Evolutionary conservation across 2,329 filamentous ascomycete genomes (phyloP), one percentile per base, ranked within the genome.

Genomic region (Aspergillus sp.): DNA sequence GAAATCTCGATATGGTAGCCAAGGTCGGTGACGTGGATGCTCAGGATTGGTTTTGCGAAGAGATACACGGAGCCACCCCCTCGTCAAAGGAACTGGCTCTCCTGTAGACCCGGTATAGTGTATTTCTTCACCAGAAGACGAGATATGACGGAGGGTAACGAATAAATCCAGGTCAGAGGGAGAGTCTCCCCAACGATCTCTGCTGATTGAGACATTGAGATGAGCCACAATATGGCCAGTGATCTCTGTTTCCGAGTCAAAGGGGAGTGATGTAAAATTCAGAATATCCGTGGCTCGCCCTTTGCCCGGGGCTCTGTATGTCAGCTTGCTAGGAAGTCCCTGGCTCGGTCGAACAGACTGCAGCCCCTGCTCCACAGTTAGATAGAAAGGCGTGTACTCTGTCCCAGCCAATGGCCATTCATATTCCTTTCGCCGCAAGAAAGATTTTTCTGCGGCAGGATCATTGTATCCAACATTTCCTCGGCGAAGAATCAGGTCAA

Each of bases 361-460:
- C 0, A 91, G 66, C 0, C 82, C 61, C 31, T 34, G 31, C 31
- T 34, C 31, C 31, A 34, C 31, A 34, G 31, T 34, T 15, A 91
- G 81, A 69, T 84, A 86, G 72, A 82, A 90, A 6, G 82, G 83
- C 0, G 82, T 87, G 70, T 90, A 91, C 59, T 83, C 71, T 1
- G 89, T 91, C 28, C 87, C 76, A 1, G 87, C 81, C 53, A 91
- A 86, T 0, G 89, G 89, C 89, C 89, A 91, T 53, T 86, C 85
- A 4, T 72, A 77, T 70, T 91, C 89, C 1, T 79, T 78, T 1
- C 89, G 80, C 22, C 84, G 79, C 1, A 76, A 64, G 66, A 84
- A 91, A 0, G 70, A 70, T 67, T 81, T 83, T 68, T 91, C 89
- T 2, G 80, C 83, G 63, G 82, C 80, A 0, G 89, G 80, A 57